These are phyloP conservation scores for Gossypium thurberi DNA, from an alignment of 345 rosid species.

Conservation along the genomic window DNA sequence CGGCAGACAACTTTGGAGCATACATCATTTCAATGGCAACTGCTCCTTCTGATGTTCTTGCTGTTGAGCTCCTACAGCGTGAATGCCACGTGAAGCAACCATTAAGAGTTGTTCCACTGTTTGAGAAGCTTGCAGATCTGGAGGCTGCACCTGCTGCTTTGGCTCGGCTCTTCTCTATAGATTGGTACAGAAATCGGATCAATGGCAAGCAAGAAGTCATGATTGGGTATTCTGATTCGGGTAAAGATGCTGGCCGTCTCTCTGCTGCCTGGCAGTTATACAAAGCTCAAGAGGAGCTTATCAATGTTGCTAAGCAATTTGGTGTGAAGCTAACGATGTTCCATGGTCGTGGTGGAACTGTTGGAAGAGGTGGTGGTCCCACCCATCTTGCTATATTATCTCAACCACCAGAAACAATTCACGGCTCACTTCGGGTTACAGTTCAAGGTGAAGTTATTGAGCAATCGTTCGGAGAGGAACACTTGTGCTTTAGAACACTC, in stretches of 20 bases:
- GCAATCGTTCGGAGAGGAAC: conserved; percentile 94
- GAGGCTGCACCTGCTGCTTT: conserved; percentile 98
- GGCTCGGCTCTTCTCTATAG: conserved; percentile 79
- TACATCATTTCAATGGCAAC: conserved; percentile 99
- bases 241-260: conserved; percentile 93
- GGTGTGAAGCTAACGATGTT: conserved; percentile 97
- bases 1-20: conserved; percentile 85
- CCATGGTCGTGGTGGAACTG: conserved; percentile 99
- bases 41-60: conserved; percentile 88
- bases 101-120: conserved; percentile 92
- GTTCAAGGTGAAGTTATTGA: conserved; percentile 98
- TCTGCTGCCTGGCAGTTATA: conserved; percentile 98
- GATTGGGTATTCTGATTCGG: conserved; percentile 99
- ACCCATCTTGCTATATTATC: conserved; percentile 98
- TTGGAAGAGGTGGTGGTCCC: conserved; percentile 99
- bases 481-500: conserved; percentile 86
- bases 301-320: conserved; percentile 72
- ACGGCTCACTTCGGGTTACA: conserved; percentile 88
- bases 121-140: conserved; percentile 96
- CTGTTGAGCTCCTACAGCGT: conserved; percentile 92
- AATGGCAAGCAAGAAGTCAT: conserved; percentile 97
- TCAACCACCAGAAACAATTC: conserved; percentile 98
- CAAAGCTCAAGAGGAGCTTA: conserved; percentile 96
- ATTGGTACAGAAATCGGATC: conserved; percentile 86
- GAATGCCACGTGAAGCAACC: conserved; percentile 89